These are phyloP conservation scores for Chamaecrista fasciculata DNA, from an alignment of 306 rosid species.

Conservation along the genomic window DNA sequence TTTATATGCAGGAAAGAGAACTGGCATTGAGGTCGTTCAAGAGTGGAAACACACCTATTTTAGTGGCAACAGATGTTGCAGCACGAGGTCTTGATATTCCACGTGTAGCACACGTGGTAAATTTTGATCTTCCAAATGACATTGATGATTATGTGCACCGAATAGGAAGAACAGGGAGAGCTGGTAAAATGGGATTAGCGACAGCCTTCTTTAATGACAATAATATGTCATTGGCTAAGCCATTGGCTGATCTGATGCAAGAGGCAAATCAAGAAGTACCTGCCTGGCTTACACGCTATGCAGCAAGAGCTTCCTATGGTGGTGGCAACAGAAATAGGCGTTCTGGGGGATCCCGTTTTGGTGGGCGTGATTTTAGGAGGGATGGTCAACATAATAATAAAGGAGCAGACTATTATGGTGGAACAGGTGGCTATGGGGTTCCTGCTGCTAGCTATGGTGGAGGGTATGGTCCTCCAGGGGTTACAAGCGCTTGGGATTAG, in stretches of 20 bases:
- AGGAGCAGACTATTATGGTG: neutral
- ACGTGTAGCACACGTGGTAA: constrained; percentile 15
- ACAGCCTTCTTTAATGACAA: constrained; percentile 58
- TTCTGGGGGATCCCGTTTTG: constrained; percentile 10
- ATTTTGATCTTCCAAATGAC: constrained; percentile 21
- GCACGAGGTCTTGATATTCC: constrained; percentile 64
- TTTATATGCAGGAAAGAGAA: constrained; percentile 52
- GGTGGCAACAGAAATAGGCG: constrained; percentile 31
- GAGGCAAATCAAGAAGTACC: constrained; percentile 63
- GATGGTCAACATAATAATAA: neutral
- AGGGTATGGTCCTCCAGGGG: constrained; percentile 19
- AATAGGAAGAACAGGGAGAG: constrained; percentile 59
- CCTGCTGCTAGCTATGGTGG: constrained; percentile 11
- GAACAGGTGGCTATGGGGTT: neutral
- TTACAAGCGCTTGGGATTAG: constrained; percentile 13
- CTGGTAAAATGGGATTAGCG: constrained; percentile 56
- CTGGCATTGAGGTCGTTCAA: constrained; percentile 47
- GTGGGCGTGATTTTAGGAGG: constrained; percentile 13
- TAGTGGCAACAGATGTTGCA: constrained; percentile 65
- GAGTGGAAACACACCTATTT: constrained; percentile 34
- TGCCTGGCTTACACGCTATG: constrained; percentile 50
- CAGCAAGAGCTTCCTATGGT: constrained; percentile 37
- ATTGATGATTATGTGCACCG: constrained; percentile 45
- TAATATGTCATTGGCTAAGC: constrained; percentile 44
- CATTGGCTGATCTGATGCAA: constrained; percentile 55